Base-by-base conservation (phyloP, 106 monocot species). In the Dioscorea alata region DNA sequence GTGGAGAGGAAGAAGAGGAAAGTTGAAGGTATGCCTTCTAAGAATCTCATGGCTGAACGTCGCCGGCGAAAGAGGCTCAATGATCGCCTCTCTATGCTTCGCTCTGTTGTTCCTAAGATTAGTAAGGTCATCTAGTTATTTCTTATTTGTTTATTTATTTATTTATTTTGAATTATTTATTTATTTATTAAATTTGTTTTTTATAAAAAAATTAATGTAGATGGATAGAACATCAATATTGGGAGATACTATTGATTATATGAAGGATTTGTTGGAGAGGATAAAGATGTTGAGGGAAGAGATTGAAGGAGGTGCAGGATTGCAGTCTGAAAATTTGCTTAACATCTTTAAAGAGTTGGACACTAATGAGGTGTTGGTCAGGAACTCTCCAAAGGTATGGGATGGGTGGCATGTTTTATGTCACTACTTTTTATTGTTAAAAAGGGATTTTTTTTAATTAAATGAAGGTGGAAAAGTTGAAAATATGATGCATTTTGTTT, bases 211-310 rank as follows among this genome's bases (percentile, higher is more conserved):
- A n/a, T n/a, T n/a, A n/a, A 28, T 28, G 50, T 72, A 97, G 97
- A 99, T 99, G 97, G 97, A 99, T 28, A 81, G 97, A 52, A 93
- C 97, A 18, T 99, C 97, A 0, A 99, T 99, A 19, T 83, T 99
- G 3, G 92, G 92, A 4, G 97, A 99, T 77, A 93, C 97, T 57
- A 99, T 99, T 21, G 97, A 99, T 65, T 99, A 99, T 84, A 92
- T 90, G 92, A 99, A 87, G 79, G 97, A 99, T 86, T 76, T 99
- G 12, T 60, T 92, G 28, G 97, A 99, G 51, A 80, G 81, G 79
- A 99, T 99, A 72, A 92, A 92, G 77, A 61, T 23, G 12, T 74
- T 99, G 77, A 84, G 85, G 64, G 83, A 83, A n/a, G 97, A 92
- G 85, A 82, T 90, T 23, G 87, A 87, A 48, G 33, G 23, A 2